Evolutionary conservation across 2,329 filamentous ascomycete species (phyloP).

Genomic region (Penicillium glabrum): DNA sequence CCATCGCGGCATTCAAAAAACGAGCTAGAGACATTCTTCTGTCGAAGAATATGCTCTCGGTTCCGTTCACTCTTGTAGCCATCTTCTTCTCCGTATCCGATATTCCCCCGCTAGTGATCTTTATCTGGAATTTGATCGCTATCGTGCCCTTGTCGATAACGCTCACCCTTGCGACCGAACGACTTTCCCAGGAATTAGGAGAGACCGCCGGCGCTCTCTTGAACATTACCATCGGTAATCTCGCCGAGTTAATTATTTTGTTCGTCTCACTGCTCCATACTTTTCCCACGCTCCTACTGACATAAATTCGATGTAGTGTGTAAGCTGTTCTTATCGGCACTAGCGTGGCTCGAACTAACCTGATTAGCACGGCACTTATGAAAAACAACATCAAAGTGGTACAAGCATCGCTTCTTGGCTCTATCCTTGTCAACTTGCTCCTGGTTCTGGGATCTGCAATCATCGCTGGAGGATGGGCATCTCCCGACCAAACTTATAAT

Average conservation of each 20-base stretch:
- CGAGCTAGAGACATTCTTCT: not conserved
- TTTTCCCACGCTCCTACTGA: not conserved
- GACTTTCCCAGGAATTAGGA: conserved; percentile 66
- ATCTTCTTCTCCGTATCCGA: conserved; percentile 3
- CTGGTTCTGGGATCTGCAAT: conserved; percentile 88
- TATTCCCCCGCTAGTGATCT: conserved; percentile 4
- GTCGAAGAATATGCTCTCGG: conserved; percentile 1
- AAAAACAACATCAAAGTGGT: conserved; percentile 80
- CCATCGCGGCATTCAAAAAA: conserved; percentile 1
- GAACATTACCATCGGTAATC: conserved; percentile 75
- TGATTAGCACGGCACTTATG: conserved; percentile 2
- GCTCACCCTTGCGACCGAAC: conserved; percentile 69
- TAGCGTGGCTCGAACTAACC: not conserved
- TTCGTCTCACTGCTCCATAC: conserved; percentile 27
- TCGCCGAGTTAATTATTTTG: conserved; percentile 74
- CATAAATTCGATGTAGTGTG: not conserved
- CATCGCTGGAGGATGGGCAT: conserved; percentile 76
- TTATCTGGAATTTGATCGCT: conserved; percentile 61
- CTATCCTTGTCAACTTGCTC: conserved; percentile 80
- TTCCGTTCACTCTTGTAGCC: conserved; percentile 5
- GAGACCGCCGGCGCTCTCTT: conserved; percentile 68
- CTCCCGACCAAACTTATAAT: conserved; percentile 88
- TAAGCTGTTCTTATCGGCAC: not conserved
- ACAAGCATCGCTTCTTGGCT: conserved; percentile 81
- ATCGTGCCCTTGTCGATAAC: conserved; percentile 71